Evolutionary conservation across 768 basidiomycete genomes (phyloP).

Genomic region (Cyathus striatus): DNA sequence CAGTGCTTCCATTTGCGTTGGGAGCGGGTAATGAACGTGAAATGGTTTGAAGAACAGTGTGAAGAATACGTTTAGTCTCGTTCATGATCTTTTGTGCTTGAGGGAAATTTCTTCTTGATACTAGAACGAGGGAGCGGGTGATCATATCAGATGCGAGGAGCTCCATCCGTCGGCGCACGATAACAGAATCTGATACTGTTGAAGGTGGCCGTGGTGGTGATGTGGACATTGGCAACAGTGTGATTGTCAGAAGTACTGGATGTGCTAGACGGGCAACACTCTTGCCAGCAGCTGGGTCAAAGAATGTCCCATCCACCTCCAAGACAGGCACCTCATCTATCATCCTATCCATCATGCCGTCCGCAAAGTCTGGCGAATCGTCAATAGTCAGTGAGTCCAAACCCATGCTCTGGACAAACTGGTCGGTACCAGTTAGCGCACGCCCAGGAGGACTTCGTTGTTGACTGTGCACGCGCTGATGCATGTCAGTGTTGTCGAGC

Average conservation of each 20-base stretch:
- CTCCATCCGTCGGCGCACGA: conserved; percentile 94
- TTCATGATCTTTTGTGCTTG: conserved; percentile 89
- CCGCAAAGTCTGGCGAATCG: conserved; percentile 69
- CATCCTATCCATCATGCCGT: conserved; percentile 94
- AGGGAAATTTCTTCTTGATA: conserved; percentile 83
- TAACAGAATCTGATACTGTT: conserved; percentile 71
- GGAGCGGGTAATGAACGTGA: conserved; percentile 67
- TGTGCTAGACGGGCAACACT: conserved; percentile 85
- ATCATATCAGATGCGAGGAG: conserved; percentile 97
- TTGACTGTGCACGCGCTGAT: conserved; percentile 25
- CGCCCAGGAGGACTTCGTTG: conserved; percentile 21
- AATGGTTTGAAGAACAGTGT: conserved; percentile 84
- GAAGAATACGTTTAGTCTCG: conserved; percentile 89
- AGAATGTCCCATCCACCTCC: conserved; percentile 94
- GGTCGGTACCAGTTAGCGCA: conserved; percentile 77
- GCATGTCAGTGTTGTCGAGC: conserved; percentile 71
- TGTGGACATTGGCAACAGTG: conserved; percentile 62
- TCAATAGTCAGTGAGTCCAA: conserved; percentile 71
- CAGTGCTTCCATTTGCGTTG: conserved; percentile 37
- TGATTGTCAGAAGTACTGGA: conserved; percentile 92
- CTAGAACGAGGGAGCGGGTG: conserved; percentile 87
- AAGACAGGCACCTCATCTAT: conserved; percentile 97
- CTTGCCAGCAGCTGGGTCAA: conserved; percentile 82
- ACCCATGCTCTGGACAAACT: conserved; percentile 83
- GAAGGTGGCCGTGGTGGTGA: conserved; percentile 36